Base-by-base conservation (phyloP, 2,329 filamentous ascomycete genomes). In the Diaporthe longicolla region DNA sequence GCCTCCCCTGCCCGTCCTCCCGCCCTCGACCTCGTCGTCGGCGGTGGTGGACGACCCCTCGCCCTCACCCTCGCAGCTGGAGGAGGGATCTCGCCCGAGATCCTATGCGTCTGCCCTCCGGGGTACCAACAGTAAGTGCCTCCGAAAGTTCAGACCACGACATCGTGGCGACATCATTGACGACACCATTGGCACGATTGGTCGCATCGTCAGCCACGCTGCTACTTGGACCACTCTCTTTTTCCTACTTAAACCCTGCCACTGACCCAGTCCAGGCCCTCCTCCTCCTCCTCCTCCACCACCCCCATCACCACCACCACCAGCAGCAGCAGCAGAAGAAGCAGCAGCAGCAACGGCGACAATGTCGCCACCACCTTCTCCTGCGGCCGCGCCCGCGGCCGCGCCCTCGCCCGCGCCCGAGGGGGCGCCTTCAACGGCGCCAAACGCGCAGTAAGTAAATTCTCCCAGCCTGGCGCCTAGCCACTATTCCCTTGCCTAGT, bases 61-160 rank as follows among this genome's bases (percentile, higher is more conserved):
- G 45, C 45, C 45, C 43, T 19, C 43, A 3, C 43, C 43, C 43
- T 48, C 45, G 45, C 45, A 48, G 45, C 45, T 21, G 13, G 40
- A 5, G 40, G 40, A 17, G 45, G 45, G 45, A 48, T 48, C 21
- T 9, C 45, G 21, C 4, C 48, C n/a, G n/a, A 57, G 70, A 11
- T 54, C 57, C 17, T 71, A 71, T 63, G 70, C 70, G 13, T 24
- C 70, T 15, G 70, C 70, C 32, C 17, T 71, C 11, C 63, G 52
- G 57, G 70, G 70, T 45, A 71, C 29, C 57, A n/a, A 24, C n/a
- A 55, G 70, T 71, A 63, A 54, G 70, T 54, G 40, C 19, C 6
- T n/a, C 29, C 17, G 6, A 13, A 13, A 19, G 13, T 21, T 21
- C 13, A 13, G 9, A 19, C 21, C 21, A 21, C 21, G 19, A 54